Conservation (phyloP, 2,329 filamentous ascomycete species). For the Colletotrichum musae region DNA sequence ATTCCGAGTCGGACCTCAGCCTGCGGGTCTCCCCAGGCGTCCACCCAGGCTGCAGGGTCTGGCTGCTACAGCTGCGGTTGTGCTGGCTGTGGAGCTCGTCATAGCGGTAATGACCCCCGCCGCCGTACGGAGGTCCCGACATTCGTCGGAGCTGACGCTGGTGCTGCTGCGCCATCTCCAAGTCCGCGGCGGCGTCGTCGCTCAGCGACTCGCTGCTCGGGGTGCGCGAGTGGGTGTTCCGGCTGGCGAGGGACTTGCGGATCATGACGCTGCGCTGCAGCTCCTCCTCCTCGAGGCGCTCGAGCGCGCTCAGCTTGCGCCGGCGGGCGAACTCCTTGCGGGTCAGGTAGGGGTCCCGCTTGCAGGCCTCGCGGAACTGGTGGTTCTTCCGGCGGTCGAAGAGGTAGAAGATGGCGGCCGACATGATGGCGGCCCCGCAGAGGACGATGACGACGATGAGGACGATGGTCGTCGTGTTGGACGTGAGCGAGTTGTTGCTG, state of each 20-base stretch:
- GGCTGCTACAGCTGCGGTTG: neutral
- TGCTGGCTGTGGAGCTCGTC: conserved; percentile 12
- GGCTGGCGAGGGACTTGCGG: conserved; percentile 56
- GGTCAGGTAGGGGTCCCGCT: conserved; percentile 46
- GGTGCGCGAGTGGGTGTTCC: conserved; percentile 20
- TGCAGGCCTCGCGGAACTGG: conserved; percentile 45
- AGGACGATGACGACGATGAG: conserved; percentile 46
- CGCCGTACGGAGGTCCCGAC: conserved; percentile 9
- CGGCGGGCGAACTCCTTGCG: conserved; percentile 43
- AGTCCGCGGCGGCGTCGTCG: conserved; percentile 1
- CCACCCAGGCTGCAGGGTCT: conserved; percentile 1
- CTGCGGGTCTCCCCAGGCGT: conserved; percentile 1
- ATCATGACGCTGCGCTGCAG: conserved; percentile 57
- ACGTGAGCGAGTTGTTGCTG: neutral
- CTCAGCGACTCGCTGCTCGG: conserved; percentile 11
- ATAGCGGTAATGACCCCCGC: neutral
- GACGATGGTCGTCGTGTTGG: conserved; percentile 32
- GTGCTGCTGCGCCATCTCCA: conserved; percentile 1
- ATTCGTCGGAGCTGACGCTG: neutral
- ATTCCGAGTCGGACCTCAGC: conserved; percentile 28
- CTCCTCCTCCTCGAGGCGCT: conserved; percentile 52
- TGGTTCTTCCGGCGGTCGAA: conserved; percentile 44
- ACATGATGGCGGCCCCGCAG: conserved; percentile 44
- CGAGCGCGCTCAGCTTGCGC: conserved; percentile 47
- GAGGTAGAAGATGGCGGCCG: conserved; percentile 43